A percentile compares a stretch with the other conserved stretches of the same genome.
phyloP scores from a whole-genome alignment of 2,329 filamentous ascomycete genomes.

The Colletotrichum nymphaeae region DNA sequence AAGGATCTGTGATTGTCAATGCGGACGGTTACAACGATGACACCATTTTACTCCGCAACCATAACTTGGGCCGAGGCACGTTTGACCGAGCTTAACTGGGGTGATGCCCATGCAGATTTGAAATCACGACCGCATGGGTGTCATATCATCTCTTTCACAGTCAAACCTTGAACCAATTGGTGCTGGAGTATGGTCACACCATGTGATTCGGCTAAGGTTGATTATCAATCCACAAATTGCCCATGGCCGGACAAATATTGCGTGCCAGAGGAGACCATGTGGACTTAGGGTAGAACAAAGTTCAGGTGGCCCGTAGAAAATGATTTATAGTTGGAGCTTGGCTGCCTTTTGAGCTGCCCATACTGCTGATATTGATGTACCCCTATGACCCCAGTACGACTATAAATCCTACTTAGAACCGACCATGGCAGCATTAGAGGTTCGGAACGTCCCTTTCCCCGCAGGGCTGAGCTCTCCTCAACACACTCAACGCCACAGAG shows the following conservation, averaged over 20 bases:
- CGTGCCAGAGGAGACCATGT: slow-evolving; percentile 39
- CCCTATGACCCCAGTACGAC: background rate
- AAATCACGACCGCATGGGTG: background rate
- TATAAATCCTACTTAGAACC: too few species aligned
- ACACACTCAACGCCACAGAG: background rate
- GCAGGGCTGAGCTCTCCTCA: background rate
- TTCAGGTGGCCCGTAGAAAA: too few species aligned
- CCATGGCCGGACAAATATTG: slow-evolving; percentile 35
- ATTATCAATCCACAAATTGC: slow-evolving; percentile 40
- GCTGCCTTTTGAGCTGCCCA: too few species aligned
- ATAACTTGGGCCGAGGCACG: background rate
- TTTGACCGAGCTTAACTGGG: background rate
- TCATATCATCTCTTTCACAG: background rate
- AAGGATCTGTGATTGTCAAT: background rate
- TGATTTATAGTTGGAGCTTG: background rate
- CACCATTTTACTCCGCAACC: too few species aligned
- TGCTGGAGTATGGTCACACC: background rate
- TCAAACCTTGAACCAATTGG: background rate
- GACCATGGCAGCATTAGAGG: slow-evolving; percentile 29
- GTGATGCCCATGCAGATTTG: background rate
- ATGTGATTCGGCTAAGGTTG: slow-evolving; percentile 22
- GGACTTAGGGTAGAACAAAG: background rate
- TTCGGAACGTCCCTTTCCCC: slow-evolving; percentile 8
- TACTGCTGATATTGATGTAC: background rate
- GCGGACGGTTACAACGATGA: background rate